These are phyloP conservation scores for Pythium biforme DNA, from an alignment of 352 stramenopile species.

Conservation along the genomic window DNA sequence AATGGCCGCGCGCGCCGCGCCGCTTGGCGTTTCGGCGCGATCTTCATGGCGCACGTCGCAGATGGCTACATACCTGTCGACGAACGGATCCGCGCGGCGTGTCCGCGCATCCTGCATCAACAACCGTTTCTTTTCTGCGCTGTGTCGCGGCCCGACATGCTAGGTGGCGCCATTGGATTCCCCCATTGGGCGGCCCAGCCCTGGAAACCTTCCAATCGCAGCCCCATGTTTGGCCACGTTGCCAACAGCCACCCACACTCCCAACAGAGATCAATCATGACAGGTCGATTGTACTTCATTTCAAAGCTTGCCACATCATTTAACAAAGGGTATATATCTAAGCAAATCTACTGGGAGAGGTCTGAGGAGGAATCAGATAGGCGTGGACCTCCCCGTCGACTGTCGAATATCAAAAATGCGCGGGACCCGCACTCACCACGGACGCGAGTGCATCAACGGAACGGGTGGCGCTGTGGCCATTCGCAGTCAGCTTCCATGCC, in stretches of 20 bases:
- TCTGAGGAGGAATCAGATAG: background rate
- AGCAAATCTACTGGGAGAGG: background rate
- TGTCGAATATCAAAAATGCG: conserved; percentile 20
- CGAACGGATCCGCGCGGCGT: conserved; percentile 4
- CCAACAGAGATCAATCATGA: background rate
- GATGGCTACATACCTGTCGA: conserved; percentile 29
- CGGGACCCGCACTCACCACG: background rate
- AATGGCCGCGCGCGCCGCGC: conserved; percentile 5
- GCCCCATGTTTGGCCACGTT: conserved; percentile 27
- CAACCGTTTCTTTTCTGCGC: conserved; percentile 23
- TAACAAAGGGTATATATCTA: background rate
- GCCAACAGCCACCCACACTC: conserved; percentile 10
- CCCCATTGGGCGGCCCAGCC: conserved; percentile 15
- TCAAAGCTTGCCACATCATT: background rate
- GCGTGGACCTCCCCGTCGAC: conserved; percentile 3
- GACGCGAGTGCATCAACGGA: conserved; percentile 4
- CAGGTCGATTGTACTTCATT: background rate
- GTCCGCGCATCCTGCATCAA: background rate
- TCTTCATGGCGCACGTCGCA: conserved; percentile 21
- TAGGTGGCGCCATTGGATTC: conserved; percentile 14
- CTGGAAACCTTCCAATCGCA: conserved; percentile 29
- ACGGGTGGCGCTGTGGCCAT: conserved; percentile 1
- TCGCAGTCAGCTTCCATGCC: background rate
- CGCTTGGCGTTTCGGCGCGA: background rate
- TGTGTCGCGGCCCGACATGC: background rate